Conservation (phyloP, 2,329 filamentous ascomycete genomes). For the Stachybotrys elegans region DNA sequence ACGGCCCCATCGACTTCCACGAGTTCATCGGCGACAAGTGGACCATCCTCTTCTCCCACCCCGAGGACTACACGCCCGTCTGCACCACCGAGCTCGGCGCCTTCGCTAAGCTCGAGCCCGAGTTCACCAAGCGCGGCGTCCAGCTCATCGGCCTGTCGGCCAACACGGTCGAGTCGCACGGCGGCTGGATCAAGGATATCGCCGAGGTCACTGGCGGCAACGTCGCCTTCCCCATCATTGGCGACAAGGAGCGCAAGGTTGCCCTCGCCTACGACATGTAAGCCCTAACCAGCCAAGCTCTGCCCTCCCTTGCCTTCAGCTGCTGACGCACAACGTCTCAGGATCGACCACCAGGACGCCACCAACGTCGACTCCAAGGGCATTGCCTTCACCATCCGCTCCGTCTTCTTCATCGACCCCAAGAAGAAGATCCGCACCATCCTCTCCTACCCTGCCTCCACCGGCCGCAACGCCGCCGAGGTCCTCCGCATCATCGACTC, state of each 20-base stretch:
- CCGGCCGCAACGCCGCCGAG: slow-evolving; percentile 77
- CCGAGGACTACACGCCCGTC: slow-evolving; percentile 88
- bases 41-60: slow-evolving; percentile 81
- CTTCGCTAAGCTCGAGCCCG: slow-evolving; percentile 81
- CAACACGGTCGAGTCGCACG: slow-evolving; percentile 80
- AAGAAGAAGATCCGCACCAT: slow-evolving; percentile 90
- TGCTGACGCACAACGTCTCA: slow-evolving; percentile 21
- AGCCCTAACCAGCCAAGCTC: slow-evolving; percentile 19
- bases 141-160: slow-evolving; percentile 89
- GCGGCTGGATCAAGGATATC: slow-evolving; percentile 87
- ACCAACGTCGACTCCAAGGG: slow-evolving; percentile 78
- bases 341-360: slow-evolving; percentile 74
- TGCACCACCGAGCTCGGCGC: slow-evolving; percentile 95
- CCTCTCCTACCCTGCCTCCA: slow-evolving; percentile 87
- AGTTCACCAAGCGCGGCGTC: slow-evolving; percentile 80
- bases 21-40: slow-evolving; percentile 74
- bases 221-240: slow-evolving; percentile 74
- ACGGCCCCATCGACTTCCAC: slow-evolving; percentile 76
- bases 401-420: slow-evolving; percentile 92
- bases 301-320: neutral
- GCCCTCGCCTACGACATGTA: slow-evolving; percentile 75
- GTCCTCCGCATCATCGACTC: slow-evolving; percentile 75
- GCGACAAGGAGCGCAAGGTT: slow-evolving; percentile 72
- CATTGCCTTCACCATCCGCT: slow-evolving; percentile 89
- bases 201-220: slow-evolving; percentile 68